Evolutionary conservation across 2,329 filamentous ascomycete species (phyloP).

Genomic region (Calonectria crousiana): DNA sequence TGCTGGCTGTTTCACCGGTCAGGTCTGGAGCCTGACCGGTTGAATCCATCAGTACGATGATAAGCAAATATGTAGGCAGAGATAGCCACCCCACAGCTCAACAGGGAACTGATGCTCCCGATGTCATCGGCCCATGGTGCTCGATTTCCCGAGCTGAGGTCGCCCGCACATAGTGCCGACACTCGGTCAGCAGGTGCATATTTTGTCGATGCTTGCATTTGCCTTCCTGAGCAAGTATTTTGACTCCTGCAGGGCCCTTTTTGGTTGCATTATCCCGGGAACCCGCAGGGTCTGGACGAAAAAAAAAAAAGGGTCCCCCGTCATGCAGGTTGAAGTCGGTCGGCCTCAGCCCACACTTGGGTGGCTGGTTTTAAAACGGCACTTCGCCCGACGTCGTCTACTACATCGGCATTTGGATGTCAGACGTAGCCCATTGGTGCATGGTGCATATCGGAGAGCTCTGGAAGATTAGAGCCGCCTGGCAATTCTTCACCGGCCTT

Average conservation of each 20-base stretch:
- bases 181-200: not conserved
- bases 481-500: constrained; percentile 37
- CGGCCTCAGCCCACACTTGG: constrained; percentile 24
- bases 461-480: constrained; percentile 33
- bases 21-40: constrained; percentile 26
- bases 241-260: constrained; percentile 8
- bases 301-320: not conserved
- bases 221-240: not conserved
- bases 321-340: constrained; percentile 29
- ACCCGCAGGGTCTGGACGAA: constrained; percentile 20
- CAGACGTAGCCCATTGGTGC: constrained; percentile 34
- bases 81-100: constrained; percentile 17
- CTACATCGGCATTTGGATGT: constrained; percentile 16
- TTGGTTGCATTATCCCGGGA: constrained; percentile 6
- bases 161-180: not conserved
- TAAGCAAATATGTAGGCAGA: constrained; percentile 23
- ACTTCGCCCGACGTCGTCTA: constrained; percentile 28
- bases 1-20: constrained; percentile 30
- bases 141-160: not conserved
- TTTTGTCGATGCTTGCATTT: not conserved
- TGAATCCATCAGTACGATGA: constrained; percentile 27
- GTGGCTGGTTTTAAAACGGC: constrained; percentile 24
- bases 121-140: constrained; percentile 15
- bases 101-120: constrained; percentile 11
- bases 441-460: constrained; percentile 33